Conservation (phyloP, 1,284 basidiomycete species). For the Marasmius fiardii region DNA sequence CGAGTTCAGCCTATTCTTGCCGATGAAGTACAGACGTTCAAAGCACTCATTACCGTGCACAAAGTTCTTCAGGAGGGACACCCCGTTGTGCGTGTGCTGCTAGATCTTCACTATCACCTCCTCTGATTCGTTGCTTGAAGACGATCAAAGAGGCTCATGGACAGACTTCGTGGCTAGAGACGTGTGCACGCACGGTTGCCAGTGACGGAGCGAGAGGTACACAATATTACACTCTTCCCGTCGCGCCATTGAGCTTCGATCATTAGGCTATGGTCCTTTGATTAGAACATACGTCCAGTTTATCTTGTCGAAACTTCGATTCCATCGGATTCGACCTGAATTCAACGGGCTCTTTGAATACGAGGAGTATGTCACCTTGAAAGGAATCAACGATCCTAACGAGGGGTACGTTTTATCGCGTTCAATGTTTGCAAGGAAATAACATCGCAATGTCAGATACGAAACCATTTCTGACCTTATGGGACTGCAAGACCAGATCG, state of each 20-base stretch:
- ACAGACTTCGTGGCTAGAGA: conserved; percentile 96
- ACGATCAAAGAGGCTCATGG: conserved; percentile 93
- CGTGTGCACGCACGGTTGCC: conserved; percentile 85
- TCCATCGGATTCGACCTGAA: conserved; percentile 90
- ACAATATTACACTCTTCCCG: conserved; percentile 16
- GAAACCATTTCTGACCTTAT: conserved; percentile 96
- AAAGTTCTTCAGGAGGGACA: conserved; percentile 96
- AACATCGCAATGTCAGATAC: conserved; percentile 54
- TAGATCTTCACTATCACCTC: neutral
- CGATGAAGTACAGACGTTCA: conserved; percentile 96
- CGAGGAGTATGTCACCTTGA: conserved; percentile 93
- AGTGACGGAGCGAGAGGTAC: conserved; percentile 77
- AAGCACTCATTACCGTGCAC: conserved; percentile 92
- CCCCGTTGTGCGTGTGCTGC: conserved; percentile 64
- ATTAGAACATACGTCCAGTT: conserved; percentile 95
- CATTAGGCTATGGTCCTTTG: conserved; percentile 81
- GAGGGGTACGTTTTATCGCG: conserved; percentile 74
- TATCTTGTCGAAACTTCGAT: conserved; percentile 90
- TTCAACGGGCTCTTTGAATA: conserved; percentile 98
- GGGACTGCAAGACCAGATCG: conserved; percentile 95
- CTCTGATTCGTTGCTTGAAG: conserved; percentile 36
- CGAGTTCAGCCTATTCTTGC: conserved; percentile 92
- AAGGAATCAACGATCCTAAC: conserved; percentile 96
- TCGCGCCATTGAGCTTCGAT: conserved; percentile 5
- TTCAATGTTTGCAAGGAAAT: conserved; percentile 3